These are phyloP conservation scores for Mycosphaerella arachidis DNA, from an alignment of 2,329 filamentous ascomycete species.

Conservation along the genomic window DNA sequence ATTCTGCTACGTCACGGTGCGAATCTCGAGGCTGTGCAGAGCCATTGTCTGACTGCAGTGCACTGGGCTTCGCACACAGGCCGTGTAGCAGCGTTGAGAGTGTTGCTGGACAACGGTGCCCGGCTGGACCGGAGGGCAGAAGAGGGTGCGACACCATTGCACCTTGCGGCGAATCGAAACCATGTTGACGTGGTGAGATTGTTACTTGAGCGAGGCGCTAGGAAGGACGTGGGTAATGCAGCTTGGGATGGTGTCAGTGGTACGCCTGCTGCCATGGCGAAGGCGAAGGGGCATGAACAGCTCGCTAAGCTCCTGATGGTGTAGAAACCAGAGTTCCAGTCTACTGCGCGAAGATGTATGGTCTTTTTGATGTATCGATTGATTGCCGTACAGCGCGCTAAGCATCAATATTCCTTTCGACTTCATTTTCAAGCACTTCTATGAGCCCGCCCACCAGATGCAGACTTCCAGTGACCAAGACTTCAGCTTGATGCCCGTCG, in stretches of 20 bases:
- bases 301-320: constrained; percentile 8
- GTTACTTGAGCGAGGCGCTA: constrained; percentile 22
- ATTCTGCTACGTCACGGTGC: constrained; percentile 23
- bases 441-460: constrained; percentile 78
- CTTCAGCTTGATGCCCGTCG: constrained; percentile 48
- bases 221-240: neutral
- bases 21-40: constrained; percentile 19
- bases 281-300: constrained; percentile 20
- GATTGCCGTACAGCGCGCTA: neutral
- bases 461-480: constrained; percentile 76
- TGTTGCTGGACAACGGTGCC: constrained; percentile 22
- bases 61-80: constrained; percentile 31
- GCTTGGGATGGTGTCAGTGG: constrained; percentile 28
- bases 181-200: constrained; percentile 21
- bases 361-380: neutral
- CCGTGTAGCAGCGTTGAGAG: constrained; percentile 23
- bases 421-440: constrained; percentile 59
- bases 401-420: constrained; percentile 13
- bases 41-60: constrained; percentile 24
- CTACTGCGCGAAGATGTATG: neutral
- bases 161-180: constrained; percentile 27
- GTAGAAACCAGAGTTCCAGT: neutral
- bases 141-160: constrained; percentile 24
- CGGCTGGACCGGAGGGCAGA: constrained; percentile 18
- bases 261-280: constrained; percentile 27